Conservation (phyloP, 2,329 filamentous ascomycete species). For the Penicillium freii region DNA sequence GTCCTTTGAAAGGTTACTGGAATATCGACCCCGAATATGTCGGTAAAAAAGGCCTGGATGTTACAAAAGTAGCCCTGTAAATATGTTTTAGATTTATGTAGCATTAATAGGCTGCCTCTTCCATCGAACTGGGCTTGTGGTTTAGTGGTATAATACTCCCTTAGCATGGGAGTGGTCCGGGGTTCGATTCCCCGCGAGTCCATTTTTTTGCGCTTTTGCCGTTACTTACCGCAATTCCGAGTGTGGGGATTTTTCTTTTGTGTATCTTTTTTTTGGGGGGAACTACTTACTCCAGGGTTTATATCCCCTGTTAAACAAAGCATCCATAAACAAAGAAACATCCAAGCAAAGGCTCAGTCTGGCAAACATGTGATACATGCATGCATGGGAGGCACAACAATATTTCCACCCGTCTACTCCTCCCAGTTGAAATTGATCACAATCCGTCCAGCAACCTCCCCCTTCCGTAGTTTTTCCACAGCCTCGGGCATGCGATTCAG, state of each 20-base stretch:
- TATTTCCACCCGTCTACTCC: neutral
- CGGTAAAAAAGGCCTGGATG: neutral
- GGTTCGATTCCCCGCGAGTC: conserved; percentile 51
- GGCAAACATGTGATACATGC: no score
- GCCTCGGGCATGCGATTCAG: conserved; percentile 51
- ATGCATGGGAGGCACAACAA: no score
- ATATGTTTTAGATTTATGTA: no score
- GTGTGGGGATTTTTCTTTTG: conserved; percentile 5
- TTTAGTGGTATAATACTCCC: conserved; percentile 50
- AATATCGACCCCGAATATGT: neutral
- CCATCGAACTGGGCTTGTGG: conserved; percentile 33
- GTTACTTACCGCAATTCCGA: neutral
- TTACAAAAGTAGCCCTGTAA: no score
- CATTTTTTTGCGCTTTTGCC: conserved; percentile 24
- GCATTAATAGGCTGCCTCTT: neutral
- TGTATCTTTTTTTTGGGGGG: neutral
- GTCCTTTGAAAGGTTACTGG: neutral
- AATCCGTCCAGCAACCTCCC: conserved; percentile 53
- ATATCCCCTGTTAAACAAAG: no score
- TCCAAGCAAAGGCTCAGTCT: no score
- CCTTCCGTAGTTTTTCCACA: conserved; percentile 50
- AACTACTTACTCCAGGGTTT: no score
- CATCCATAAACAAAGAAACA: no score
- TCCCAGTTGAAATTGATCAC: conserved; percentile 54
- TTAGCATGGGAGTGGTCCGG: conserved; percentile 50